Evolutionary conservation across 441 rosid species (phyloP).

Genomic region (Mallotus japonicus): DNA sequence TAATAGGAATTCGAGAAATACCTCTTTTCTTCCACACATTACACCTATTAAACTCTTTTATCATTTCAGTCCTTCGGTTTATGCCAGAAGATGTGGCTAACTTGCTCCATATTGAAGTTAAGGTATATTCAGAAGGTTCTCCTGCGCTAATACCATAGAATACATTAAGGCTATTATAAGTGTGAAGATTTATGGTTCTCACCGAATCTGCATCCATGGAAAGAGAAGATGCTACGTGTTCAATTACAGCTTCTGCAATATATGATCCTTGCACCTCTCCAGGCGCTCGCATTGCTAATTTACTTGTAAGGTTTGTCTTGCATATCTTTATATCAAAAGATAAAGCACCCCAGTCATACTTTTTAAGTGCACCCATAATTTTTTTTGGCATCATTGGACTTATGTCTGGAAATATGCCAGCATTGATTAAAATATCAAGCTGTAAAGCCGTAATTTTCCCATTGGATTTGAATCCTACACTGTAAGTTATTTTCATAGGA

Average conservation of each 20-base stretch:
- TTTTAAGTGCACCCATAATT: constrained; percentile 44
- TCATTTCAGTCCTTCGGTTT: constrained; percentile 39
- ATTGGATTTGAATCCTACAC: constrained; percentile 79
- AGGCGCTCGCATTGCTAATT: constrained; percentile 79
- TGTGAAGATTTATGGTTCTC: constrained; percentile 71
- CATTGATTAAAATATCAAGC: constrained; percentile 62
- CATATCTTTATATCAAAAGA: constrained; percentile 72
- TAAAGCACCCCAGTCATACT: constrained; percentile 89
- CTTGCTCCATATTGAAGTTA: constrained; percentile 72
- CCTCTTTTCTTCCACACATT: constrained; percentile 75
- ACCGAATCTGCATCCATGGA: constrained; percentile 61
- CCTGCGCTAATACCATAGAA: constrained; percentile 48
- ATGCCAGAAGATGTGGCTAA: constrained; percentile 48
- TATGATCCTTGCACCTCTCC: constrained; percentile 85
- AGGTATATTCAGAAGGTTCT: constrained; percentile 60
- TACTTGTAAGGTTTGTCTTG: constrained; percentile 72
- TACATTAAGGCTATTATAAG: constrained; percentile 47
- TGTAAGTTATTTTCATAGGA: constrained; percentile 81
- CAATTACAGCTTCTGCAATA: constrained; percentile 84
- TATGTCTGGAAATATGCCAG: constrained; percentile 53
- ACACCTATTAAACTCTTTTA: constrained; percentile 54
- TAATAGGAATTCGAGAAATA: constrained; percentile 70
- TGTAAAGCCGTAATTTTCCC: constrained; percentile 82
- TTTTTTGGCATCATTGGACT: constrained; percentile 52
- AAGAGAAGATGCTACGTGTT: constrained; percentile 80